Evolutionary conservation across 768 basidiomycete genomes (phyloP).

Genomic region (Tulasnella sp.): DNA sequence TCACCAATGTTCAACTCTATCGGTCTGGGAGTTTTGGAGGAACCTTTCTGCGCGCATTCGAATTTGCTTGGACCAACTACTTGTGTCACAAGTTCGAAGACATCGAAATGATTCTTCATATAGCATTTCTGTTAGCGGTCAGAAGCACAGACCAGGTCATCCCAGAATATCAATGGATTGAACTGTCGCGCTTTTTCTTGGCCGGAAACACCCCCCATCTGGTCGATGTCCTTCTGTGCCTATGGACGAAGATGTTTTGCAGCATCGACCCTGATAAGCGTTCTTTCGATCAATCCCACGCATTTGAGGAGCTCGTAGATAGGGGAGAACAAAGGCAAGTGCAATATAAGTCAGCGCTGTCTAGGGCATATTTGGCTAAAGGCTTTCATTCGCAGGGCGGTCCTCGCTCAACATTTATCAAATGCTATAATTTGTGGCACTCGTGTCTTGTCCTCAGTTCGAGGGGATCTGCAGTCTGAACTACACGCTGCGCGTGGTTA

Average conservation of each 20-base stretch:
- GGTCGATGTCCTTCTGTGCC: background rate
- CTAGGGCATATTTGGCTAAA: background rate
- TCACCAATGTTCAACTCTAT: background rate
- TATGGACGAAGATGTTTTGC: background rate
- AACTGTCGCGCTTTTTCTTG: too few species aligned
- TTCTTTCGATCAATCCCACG: background rate
- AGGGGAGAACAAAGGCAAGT: background rate
- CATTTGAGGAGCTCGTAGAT: background rate
- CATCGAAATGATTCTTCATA: background rate
- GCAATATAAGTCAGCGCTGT: background rate
- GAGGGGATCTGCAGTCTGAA: too few species aligned
- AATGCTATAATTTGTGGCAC: background rate
- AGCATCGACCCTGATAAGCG: background rate
- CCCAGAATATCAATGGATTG: background rate
- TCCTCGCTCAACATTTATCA: background rate
- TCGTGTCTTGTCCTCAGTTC: too few species aligned
- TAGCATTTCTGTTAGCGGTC: background rate
- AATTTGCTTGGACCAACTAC: too few species aligned
- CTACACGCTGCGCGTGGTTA: too few species aligned
- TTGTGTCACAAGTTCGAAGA: background rate
- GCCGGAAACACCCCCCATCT: background rate
- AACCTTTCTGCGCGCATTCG: too few species aligned
- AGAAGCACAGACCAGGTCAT: background rate
- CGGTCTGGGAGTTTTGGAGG: background rate
- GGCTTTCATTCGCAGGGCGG: background rate